phyloP scores from a whole-genome alignment of 345 rosid genomes.

The Acer campestre region DNA sequence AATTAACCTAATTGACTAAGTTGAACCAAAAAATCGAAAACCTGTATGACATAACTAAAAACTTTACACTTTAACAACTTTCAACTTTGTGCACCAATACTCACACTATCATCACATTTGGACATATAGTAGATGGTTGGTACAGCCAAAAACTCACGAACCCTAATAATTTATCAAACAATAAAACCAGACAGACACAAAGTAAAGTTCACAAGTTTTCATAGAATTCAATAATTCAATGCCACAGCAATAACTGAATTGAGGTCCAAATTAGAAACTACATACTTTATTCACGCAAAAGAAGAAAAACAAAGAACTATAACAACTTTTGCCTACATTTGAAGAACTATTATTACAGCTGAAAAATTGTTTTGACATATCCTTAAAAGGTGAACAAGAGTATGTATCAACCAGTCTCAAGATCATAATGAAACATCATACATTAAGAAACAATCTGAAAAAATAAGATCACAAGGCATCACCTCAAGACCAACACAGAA shows the following conservation, averaged over 20 bases:
- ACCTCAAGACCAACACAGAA: slow-evolving; percentile 56
- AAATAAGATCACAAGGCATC: slow-evolving; percentile 13
- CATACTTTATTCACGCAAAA: background rate
- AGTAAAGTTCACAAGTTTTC: no score
- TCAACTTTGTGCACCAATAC: background rate
- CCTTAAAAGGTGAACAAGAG: background rate
- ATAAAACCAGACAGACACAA: background rate
- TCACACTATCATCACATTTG: background rate
- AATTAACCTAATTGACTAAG: background rate
- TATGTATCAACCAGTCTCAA: background rate
- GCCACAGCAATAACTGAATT: background rate
- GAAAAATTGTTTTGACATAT: background rate
- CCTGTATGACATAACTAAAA: background rate
- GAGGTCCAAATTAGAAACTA: background rate
- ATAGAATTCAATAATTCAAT: no score
- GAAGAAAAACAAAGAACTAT: background rate
- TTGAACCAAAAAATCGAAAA: background rate
- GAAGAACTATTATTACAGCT: background rate
- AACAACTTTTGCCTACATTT: background rate
- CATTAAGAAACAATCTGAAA: background rate
- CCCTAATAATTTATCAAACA: background rate
- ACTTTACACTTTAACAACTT: background rate
- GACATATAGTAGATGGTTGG: background rate
- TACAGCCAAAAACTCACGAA: background rate
- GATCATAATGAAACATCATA: background rate